phyloP scores from a whole-genome alignment of 495 filamentous ascomycete genomes.

The Neurospora sp. region DNA sequence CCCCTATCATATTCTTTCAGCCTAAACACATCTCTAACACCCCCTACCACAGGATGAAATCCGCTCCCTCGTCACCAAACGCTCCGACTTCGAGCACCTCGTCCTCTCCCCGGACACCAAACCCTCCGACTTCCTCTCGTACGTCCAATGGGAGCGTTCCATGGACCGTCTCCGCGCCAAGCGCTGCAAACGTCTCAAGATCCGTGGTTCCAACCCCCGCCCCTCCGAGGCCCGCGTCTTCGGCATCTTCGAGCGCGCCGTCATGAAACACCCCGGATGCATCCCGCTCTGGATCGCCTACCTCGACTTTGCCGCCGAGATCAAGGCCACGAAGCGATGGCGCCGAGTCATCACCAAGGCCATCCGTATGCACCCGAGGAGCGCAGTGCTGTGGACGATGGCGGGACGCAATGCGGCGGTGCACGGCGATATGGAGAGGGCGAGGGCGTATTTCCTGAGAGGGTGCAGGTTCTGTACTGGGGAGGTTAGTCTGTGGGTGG shows the following conservation, averaged over 20 bases:
- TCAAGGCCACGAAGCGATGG: conserved; percentile 73
- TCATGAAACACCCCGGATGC: conserved; percentile 74
- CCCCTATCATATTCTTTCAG: not conserved
- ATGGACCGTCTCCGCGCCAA: conserved; percentile 73
- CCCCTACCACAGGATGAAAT: conserved; percentile 63
- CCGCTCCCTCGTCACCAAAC: conserved; percentile 70
- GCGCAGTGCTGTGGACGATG: conserved; percentile 77
- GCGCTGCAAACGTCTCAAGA: conserved; percentile 65
- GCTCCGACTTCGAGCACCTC: conserved; percentile 87
- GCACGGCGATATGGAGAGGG: conserved; percentile 74
- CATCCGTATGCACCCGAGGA: conserved; percentile 74
- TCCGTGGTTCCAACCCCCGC: conserved; percentile 50
- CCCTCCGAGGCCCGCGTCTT: conserved; percentile 74
- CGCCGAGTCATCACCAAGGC: conserved; percentile 65
- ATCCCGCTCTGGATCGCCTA: conserved; percentile 86
- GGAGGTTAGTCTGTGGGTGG: conserved; percentile 65
- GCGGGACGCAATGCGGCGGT: conserved; percentile 69
- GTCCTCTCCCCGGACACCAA: conserved; percentile 70
- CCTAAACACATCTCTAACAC: conserved; percentile 1
- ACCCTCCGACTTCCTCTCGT: conserved; percentile 70
- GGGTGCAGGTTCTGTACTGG: conserved; percentile 79
- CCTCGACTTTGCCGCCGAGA: conserved; percentile 65
- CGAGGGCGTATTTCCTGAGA: conserved; percentile 72
- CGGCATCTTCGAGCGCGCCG: conserved; percentile 78
- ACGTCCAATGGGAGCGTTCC: conserved; percentile 85